phyloP scores from a whole-genome alignment of 805 yeast genomes.

The Kodamaea laetipori region DNA sequence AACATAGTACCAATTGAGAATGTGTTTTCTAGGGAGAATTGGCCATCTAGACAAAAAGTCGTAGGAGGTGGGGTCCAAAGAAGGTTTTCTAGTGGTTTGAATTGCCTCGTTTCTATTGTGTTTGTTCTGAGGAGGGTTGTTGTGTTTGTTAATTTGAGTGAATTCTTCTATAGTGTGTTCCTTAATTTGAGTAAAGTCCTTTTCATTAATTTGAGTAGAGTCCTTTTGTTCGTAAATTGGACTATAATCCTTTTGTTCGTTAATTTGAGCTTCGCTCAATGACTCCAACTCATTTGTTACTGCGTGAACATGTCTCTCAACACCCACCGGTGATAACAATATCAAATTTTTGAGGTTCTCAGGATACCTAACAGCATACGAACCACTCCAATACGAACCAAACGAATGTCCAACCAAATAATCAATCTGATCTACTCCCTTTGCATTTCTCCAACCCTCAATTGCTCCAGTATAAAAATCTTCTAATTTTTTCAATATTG shows the following conservation, averaged over 20 bases:
- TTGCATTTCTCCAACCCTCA: constrained; percentile 61
- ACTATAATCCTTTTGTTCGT: constrained; percentile 3
- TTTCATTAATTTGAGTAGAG: too few relatives aligned
- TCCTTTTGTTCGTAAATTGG: background rate
- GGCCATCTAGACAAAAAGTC: constrained; percentile 52
- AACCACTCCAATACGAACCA: constrained; percentile 73
- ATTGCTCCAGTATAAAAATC: constrained; percentile 57
- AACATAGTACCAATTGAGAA: constrained; percentile 40
- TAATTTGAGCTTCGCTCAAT: too few relatives aligned
- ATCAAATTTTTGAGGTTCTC: constrained; percentile 53
- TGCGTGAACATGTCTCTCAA: constrained; percentile 68
- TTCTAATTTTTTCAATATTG: constrained; percentile 50
- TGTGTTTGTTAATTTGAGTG: too few relatives aligned
- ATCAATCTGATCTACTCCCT: constrained; percentile 52
- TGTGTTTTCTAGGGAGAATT: constrained; percentile 30
- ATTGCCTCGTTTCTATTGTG: too few relatives aligned
- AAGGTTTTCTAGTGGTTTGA: constrained; percentile 28
- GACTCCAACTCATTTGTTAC: constrained; percentile 50
- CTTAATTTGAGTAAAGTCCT: too few relatives aligned
- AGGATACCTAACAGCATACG: constrained; percentile 63
- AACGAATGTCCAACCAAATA: constrained; percentile 76
- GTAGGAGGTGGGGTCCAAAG: constrained; percentile 46
- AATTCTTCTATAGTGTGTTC: too few relatives aligned
- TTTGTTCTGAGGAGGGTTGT: too few relatives aligned
- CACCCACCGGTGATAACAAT: constrained; percentile 76